Evolutionary conservation across 495 filamentous ascomycete species (phyloP).

Genomic region (Tuber indicum): DNA sequence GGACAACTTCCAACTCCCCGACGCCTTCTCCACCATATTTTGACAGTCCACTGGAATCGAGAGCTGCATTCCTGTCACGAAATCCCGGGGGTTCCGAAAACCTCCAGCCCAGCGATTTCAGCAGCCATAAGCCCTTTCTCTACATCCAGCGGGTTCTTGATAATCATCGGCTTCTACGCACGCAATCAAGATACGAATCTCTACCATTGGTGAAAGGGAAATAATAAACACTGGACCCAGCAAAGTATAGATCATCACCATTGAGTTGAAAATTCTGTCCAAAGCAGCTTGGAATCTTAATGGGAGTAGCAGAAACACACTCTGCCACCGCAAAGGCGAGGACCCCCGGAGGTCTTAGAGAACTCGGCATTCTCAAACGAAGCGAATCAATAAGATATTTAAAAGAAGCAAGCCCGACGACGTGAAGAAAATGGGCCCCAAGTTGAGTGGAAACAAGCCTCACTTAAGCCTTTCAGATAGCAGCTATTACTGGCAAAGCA

Average conservation of each 20-base stretch:
- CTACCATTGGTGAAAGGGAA: constrained; percentile 53
- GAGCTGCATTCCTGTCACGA: constrained; percentile 54
- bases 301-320: constrained; percentile 13
- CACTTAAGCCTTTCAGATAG: no score
- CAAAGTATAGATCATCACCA: constrained; percentile 59
- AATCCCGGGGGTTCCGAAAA: constrained; percentile 52
- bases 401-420: no score
- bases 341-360: constrained; percentile 15
- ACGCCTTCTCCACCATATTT: constrained; percentile 46
- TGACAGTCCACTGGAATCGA: constrained; percentile 38
- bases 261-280: constrained; percentile 58
- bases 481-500: no score
- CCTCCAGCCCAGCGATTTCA: constrained; percentile 54
- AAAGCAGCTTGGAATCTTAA: constrained; percentile 43
- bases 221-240: constrained; percentile 69
- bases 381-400: no score
- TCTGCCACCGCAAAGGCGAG: constrained; percentile 17
- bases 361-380: constrained; percentile 4
- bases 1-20: constrained; percentile 50
- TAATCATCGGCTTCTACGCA: background rate
- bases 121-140: constrained; percentile 53
- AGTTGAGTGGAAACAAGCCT: no score
- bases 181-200: background rate
- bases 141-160: constrained; percentile 56
- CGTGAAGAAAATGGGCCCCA: no score